Percentiles rank a stretch among this genome's conserved stretches.
phyloP scores from a whole-genome alignment of 345 rosid genomes.

The Salix koriyanagi region DNA sequence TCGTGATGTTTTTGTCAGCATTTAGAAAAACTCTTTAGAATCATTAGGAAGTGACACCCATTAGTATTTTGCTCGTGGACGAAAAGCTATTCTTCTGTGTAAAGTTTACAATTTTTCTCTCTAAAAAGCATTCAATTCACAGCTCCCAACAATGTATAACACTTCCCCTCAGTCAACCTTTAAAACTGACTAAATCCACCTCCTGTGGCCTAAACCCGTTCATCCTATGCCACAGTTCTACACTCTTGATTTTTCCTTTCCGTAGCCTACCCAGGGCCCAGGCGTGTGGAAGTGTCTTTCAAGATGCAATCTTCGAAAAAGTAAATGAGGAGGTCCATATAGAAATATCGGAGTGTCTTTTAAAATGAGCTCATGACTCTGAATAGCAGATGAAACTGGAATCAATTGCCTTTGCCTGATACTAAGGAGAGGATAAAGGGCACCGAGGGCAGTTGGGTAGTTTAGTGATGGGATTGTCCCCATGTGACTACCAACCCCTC shows the following conservation, averaged over 20 bases:
- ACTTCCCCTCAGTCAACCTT: background rate
- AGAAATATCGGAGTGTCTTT: background rate
- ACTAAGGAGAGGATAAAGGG: background rate
- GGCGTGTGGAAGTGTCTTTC: background rate
- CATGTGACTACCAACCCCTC: background rate
- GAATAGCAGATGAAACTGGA: background rate
- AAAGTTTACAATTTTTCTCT: background rate
- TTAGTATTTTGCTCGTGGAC: background rate
- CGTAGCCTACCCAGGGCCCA: background rate
- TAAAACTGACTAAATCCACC: background rate
- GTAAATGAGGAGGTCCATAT: background rate
- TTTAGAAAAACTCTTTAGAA: background rate
- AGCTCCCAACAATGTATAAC: background rate
- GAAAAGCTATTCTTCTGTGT: background rate
- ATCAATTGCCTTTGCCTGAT: background rate
- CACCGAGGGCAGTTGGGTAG: background rate
- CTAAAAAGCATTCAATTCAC: background rate
- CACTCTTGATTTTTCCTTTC: background rate
- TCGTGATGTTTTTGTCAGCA: background rate
- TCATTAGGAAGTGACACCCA: too few species aligned
- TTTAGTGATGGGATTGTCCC: background rate
- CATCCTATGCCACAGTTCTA: background rate
- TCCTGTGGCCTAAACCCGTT: background rate
- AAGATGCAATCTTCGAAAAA: background rate
- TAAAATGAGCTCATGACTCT: background rate